phyloP scores from a whole-genome alignment of 2,329 filamentous ascomycete species.

The Sporothrix luriei region DNA sequence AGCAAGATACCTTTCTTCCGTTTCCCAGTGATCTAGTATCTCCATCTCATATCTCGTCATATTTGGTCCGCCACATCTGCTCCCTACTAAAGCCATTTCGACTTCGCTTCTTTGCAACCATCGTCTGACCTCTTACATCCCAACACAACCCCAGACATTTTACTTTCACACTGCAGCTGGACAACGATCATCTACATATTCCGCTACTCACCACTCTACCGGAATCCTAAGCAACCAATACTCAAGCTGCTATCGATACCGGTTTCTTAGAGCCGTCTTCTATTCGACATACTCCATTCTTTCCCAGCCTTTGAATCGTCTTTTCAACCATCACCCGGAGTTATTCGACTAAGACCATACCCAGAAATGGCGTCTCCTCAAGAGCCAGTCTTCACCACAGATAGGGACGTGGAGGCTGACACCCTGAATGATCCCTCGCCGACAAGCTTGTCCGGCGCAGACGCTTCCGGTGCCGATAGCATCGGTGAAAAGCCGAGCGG shows the following conservation, averaged over 20 bases:
- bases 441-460: neutral
- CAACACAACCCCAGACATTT: neutral
- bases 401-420: constrained; percentile 14
- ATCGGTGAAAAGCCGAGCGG: constrained; percentile 10
- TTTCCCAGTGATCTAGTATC: neutral
- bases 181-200: neutral
- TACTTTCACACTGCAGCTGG: neutral
- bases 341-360: neutral
- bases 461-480: neutral
- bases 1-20: neutral
- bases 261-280: too few relatives aligned
- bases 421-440: neutral
- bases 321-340: neutral
- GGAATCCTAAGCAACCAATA: too few relatives aligned
- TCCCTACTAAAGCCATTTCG: neutral
- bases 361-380: constrained; percentile 25
- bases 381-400: constrained; percentile 8
- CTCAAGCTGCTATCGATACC: too few relatives aligned
- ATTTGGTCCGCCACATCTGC: neutral
- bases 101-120: neutral
- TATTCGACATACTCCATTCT: too few relatives aligned
- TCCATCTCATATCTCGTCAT: neutral
- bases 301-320: neutral
- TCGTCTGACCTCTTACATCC: neutral
- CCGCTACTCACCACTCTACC: neutral